Evolutionary conservation across 805 yeast genomes (phyloP), one percentile per base, ranked within the genome.

Genomic region (Myxozyma vanderwaltii): DNA sequence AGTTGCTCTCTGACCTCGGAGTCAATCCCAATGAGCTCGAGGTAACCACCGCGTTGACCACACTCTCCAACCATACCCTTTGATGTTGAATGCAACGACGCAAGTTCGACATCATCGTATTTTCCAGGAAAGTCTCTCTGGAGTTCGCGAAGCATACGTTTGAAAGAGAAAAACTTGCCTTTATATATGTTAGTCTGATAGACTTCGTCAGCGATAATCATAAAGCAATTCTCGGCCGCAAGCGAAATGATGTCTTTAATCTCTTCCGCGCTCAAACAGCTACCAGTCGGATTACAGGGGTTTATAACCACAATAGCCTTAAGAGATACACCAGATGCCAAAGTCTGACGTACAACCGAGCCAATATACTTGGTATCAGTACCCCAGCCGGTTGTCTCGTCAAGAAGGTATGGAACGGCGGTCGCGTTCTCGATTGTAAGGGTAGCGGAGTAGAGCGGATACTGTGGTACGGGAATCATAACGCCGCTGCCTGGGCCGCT

Each of bases 21-120:
- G 13, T 81, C 77, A 75, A 94, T 88, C 0, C 97, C 97, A 10
- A 86, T 81, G 6, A 91, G 76, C 75, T 94, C 99, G 94, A 94
- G 88, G 78, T 91, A 94, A 4, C 99, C 99, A 69, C 98, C 99
- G 76, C 99, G 85, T 78, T 94, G 99, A 61, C 99, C 99, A 81
- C 99, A 94, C 76, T 94, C 99, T 63, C 99, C 99, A 63, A 90
- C 82, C 67, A 91, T 90, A 73, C 99, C 99, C 75, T 94, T 94
- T 12, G 98, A 92, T 44, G 96, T 90, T n/a, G 98, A 91, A 74
- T 94, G 98, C 67, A 94, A 77, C 1, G 98, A 91, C 1, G 95
- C 97, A 59, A 94, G 80, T 72, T 90, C 96, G 40, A 94, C 92
- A 61, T 83, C 78, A 50, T 81, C 81, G 73, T 83, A 92, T 33